Conservation (phyloP, 106 monocot genomes). For the Dendrobium chrysotoxum region DNA sequence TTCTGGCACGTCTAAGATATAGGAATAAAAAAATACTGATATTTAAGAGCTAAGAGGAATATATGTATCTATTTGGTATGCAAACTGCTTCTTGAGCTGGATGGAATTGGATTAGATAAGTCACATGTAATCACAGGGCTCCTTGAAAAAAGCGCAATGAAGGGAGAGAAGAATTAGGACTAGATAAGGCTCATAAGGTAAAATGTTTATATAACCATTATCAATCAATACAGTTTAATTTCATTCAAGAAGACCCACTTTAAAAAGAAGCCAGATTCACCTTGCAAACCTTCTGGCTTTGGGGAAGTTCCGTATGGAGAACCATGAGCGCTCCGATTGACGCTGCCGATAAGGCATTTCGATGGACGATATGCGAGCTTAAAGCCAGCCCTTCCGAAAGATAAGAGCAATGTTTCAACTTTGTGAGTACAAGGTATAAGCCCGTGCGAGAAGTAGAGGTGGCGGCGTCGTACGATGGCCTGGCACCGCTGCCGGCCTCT, state of each 20-base stretch:
- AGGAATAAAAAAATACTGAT: not conserved
- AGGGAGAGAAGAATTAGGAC: not conserved
- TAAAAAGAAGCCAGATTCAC: not conserved
- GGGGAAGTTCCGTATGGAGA: slow-evolving; percentile 10
- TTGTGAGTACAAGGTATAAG: no score
- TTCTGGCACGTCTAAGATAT: not conserved
- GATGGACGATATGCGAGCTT: not conserved
- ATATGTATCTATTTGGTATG: not conserved
- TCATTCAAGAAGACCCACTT: not conserved
- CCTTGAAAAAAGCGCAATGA: not conserved
- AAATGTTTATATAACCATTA: not conserved
- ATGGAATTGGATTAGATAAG: not conserved
- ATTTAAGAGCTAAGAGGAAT: not conserved
- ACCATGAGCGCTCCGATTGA: not conserved
- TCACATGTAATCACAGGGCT: not conserved
- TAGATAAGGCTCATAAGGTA: not conserved
- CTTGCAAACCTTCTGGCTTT: slow-evolving; percentile 3
- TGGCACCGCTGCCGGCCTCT: no score
- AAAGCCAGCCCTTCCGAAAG: no score
- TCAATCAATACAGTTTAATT: not conserved
- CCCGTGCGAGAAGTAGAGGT: no score
- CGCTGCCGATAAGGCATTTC: not conserved
- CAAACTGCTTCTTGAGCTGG: not conserved
- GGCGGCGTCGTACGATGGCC: no score
- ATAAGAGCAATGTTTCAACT: no score